Evolutionary conservation across 2,329 filamentous ascomycete species (phyloP), one percentile per base, ranked within the genome.

Genomic region (Aureobasidium sp.): DNA sequence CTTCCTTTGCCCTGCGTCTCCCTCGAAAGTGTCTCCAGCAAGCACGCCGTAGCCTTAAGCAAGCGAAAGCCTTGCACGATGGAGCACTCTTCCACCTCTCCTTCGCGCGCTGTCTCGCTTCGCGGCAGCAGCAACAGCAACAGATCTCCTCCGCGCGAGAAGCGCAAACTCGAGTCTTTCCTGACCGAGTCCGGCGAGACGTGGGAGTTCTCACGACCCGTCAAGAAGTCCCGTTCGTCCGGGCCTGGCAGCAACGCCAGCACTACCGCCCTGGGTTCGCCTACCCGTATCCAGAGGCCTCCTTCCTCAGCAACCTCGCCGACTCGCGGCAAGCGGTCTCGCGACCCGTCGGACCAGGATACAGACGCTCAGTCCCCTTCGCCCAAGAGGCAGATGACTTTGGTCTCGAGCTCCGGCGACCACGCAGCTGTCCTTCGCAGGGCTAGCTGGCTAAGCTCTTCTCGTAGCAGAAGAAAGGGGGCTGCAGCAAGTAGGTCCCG

Each of bases 11-110:
- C 34, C 26, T 51, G 46, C 46, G 29, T 17, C 46, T 24, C 24
- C 36, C 13, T 13, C 13, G 12, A 15, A 5, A 50, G 57, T 36
- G 34, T 36, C 32, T 32, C 57, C 36, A 60, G 32, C 43, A 47
- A 24, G 44, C 56, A 51, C 56, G 46, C 44, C 39, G 56, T 60
- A 60, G 56, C 56, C 56, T 60, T 50, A n/a, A 60, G 24, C 26
- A 60, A 60, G 57, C 57, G 57, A 51, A 60, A 60, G 44, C 36
- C 46, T 60, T 48, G 57, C 46, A 43, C 32, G 26, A 60, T 60
- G 57, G 57, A 50, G 24, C 32, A 51, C 55, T 59, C 55, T 37
- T 20, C 43, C 46, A n/a, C 57, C 26, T 50, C 44, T 34, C 27
- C 26, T n/a, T 50, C 57, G 29, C 36, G 46, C 41, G 44, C 55